These are phyloP conservation scores for Harringtonia lauricola DNA, from an alignment of 2,329 filamentous ascomycete genomes.

Conservation along the genomic window DNA sequence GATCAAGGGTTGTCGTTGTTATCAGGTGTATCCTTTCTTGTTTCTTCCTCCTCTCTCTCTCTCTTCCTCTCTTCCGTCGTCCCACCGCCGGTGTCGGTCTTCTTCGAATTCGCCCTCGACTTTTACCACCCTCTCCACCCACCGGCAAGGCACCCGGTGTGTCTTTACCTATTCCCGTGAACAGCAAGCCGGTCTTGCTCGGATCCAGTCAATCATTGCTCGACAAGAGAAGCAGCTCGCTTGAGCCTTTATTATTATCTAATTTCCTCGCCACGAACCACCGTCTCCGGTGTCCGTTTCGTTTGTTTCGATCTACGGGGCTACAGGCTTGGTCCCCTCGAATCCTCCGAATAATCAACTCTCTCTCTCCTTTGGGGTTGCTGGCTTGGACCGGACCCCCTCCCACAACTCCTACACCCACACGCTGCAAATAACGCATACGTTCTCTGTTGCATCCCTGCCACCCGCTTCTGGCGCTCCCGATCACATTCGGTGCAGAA, in stretches of 20 bases:
- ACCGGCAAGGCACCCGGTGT: constrained; percentile 8
- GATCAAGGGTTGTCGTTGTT: constrained; percentile 21
- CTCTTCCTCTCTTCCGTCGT: background rate
- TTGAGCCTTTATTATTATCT: constrained; percentile 6
- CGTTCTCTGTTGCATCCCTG: constrained; percentile 11
- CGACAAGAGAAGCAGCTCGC: background rate
- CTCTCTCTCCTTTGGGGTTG: constrained; percentile 4
- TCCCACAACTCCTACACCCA: no score
- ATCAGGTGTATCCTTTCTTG: constrained; percentile 6
- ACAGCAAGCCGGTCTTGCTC: constrained; percentile 51
- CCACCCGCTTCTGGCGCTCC: constrained; percentile 3
- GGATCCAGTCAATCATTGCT: constrained; percentile 35
- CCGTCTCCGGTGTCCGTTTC: background rate
- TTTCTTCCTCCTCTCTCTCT: constrained; percentile 1
- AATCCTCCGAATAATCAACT: constrained; percentile 2
- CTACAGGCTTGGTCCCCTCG: constrained; percentile 8
- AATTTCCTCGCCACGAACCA: constrained; percentile 11
- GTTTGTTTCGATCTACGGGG: constrained; percentile 1
- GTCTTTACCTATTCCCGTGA: background rate
- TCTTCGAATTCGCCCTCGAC: background rate
- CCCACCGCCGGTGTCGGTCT: background rate
- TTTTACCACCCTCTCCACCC: background rate
- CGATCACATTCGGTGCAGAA: constrained; percentile 31
- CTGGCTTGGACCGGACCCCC: constrained; percentile 11
- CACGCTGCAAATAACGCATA: constrained; percentile 27